A percentile compares a stretch with the other conserved stretches of the same genome.
These are phyloP conservation scores for Fistulinella prunicolor DNA, from an alignment of 768 basidiomycete genomes.

Conservation along the genomic window DNA sequence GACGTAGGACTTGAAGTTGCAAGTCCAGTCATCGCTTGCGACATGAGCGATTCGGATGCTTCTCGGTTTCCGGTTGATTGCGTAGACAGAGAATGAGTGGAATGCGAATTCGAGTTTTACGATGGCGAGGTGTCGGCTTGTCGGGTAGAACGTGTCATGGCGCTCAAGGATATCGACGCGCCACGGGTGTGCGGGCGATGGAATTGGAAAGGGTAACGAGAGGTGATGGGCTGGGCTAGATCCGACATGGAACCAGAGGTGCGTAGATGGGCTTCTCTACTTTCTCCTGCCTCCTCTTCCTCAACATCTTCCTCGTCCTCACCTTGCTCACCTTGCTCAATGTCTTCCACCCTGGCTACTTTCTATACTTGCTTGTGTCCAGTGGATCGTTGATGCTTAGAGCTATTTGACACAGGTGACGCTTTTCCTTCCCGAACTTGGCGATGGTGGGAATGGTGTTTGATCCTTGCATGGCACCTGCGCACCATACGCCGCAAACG, in stretches of 20 bases:
- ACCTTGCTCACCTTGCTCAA: slow-evolving; percentile 40
- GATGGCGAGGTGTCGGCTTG: too few species aligned
- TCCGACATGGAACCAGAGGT: too few species aligned
- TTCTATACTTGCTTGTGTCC: slow-evolving; percentile 29
- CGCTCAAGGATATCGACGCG: slow-evolving; percentile 40
- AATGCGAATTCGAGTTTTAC: too few species aligned
- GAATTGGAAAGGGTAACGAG: too few species aligned
- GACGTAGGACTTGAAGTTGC: too few species aligned
- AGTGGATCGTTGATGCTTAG: slow-evolving; percentile 29
- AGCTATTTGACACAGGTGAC: slow-evolving; percentile 26
- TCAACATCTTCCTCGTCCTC: slow-evolving; percentile 36
- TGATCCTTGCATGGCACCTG: slow-evolving; percentile 60
- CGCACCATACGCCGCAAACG: slow-evolving; percentile 61
- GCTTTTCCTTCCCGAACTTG: slow-evolving; percentile 41
- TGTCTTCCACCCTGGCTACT: slow-evolving; percentile 20
- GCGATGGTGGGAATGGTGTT: slow-evolving; percentile 76
- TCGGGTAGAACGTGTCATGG: slow-evolving; percentile 39
- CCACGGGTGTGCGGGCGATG: too few species aligned
- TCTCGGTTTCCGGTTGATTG: too few species aligned
- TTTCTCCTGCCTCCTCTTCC: slow-evolving; percentile 47
- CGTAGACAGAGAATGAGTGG: too few species aligned
- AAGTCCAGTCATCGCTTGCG: too few species aligned
- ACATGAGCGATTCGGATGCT: too few species aligned
- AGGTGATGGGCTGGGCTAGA: too few species aligned
- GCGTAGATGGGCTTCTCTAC: too few species aligned